A percentile compares a stretch with the other conserved stretches of the same genome.
These are phyloP conservation scores for Alnus rubra DNA, from an alignment of 306 rosid species.

Conservation along the genomic window DNA sequence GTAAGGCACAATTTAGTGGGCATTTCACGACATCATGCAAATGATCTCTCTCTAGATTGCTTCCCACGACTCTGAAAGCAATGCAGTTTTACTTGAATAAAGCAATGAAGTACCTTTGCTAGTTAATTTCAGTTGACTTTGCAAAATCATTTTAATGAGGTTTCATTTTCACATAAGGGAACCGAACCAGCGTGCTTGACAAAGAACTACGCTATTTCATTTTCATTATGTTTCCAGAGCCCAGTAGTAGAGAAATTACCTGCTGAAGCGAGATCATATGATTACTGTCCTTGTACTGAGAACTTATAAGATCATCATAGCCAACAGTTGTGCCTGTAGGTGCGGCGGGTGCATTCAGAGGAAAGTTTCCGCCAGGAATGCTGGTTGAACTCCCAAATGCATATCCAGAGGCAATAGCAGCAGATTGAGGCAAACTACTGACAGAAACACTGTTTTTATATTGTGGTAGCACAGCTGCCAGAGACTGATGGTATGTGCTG, in stretches of 20 bases:
- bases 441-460: slow-evolving; percentile 94
- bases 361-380: slow-evolving; percentile 93
- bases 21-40: background rate
- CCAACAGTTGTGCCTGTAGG: slow-evolving; percentile 77
- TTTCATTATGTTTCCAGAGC: background rate
- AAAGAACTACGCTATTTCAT: background rate
- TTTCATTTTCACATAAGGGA: background rate
- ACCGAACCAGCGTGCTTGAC: background rate
- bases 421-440: slow-evolving; percentile 94
- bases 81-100: background rate
- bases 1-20: background rate
- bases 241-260: slow-evolving; percentile 41
- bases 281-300: slow-evolving; percentile 86
- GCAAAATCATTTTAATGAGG: background rate
- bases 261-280: slow-evolving; percentile 94
- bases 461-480: slow-evolving; percentile 93
- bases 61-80: background rate
- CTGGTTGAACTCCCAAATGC: slow-evolving; percentile 86
- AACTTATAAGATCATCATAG: slow-evolving; percentile 78
- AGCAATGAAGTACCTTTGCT: background rate
- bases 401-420: slow-evolving; percentile 82
- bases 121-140: background rate
- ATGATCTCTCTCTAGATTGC: background rate
- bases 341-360: slow-evolving; percentile 70
- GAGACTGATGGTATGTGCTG: slow-evolving; percentile 92